A percentile compares a stretch with the other conserved stretches of the same genome.
phyloP scores from a whole-genome alignment of 179 eudicot genomes.

The Silene vulgaris region DNA sequence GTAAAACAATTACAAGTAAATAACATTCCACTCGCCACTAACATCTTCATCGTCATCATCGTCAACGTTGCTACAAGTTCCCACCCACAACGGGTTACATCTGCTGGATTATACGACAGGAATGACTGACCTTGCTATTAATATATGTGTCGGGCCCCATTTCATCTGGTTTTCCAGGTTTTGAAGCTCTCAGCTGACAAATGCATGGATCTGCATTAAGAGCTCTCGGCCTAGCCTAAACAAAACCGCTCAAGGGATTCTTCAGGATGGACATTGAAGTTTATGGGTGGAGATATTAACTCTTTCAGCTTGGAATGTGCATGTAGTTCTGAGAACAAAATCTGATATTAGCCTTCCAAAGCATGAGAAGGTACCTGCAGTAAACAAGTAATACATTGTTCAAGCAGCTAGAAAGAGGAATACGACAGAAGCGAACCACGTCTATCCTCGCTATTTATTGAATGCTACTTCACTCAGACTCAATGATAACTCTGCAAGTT shows the following conservation, averaged over 20 bases:
- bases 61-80: slow-evolving; percentile 17
- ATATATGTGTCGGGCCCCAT: neutral
- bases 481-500: too few species aligned
- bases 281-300: slow-evolving; percentile 21
- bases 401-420: neutral
- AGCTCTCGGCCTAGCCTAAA: neutral
- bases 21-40: neutral
- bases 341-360: slow-evolving; percentile 47
- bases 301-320: slow-evolving; percentile 15
- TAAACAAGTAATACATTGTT: neutral
- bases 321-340: neutral
- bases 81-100: neutral
- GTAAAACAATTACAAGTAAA: slow-evolving; percentile 9
- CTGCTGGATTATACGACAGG: slow-evolving; percentile 1
- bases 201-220: neutral
- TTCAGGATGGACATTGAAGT: neutral
- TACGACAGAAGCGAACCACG: too few species aligned
- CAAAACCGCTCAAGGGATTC: neutral
- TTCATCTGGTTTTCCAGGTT: neutral
- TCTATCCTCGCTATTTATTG: too few species aligned
- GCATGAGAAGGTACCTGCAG: slow-evolving; percentile 62
- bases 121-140: neutral
- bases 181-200: neutral
- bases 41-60: slow-evolving; percentile 6
- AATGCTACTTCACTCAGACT: too few species aligned